Evolutionary conservation across 768 basidiomycete species (phyloP), one percentile per base, ranked within the genome.

Genomic region (Naganishia onofrii): DNA sequence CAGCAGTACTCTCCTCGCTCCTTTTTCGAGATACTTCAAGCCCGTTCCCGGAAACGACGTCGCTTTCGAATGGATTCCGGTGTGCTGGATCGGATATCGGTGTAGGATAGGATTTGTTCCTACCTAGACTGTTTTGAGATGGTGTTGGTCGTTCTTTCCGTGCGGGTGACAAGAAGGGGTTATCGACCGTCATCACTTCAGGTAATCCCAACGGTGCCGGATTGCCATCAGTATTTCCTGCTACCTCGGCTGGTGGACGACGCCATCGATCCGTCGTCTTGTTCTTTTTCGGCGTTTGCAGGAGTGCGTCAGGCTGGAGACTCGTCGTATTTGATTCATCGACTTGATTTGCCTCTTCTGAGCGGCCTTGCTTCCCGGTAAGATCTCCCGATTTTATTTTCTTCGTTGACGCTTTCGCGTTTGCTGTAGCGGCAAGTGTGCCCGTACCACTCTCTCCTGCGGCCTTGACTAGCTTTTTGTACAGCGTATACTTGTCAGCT

Each of bases 401-500:
- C 15, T 51, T 51, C 48, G 48, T 51, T 26, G 21, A 3, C n/a
- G 7, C 48, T 51, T 51, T 51, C 48, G 21, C 48, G 48, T 51
- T 51, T 6, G 3, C 8, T 9, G 28, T 34, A 4, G 44, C 9
- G 2, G 46, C 13, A 23, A 28, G 31, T 8, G 46, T 34, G 26
- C 6, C 26, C 1, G 68, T 28, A 19, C 31, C 36, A 55, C 23
- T 42, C 26, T 48, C 54, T n/a, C 34, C 53, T 26, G 55, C 53
- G 12, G 26, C 29, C 54, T 71, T 71, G 17, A 29, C 46, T 52
- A 71, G 44, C n/a, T 56, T 71, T 19, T 66, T 66, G 32, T 71
- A 71, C 0, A 71, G 57, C 9, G 38, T 63, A 38, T 71, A 71
- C 34, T 71, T 71, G 23, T 56, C 66, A 8, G 70, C 70, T 71